Conservation (phyloP, 129 eudicot genomes). For the Flaveria brownii region DNA sequence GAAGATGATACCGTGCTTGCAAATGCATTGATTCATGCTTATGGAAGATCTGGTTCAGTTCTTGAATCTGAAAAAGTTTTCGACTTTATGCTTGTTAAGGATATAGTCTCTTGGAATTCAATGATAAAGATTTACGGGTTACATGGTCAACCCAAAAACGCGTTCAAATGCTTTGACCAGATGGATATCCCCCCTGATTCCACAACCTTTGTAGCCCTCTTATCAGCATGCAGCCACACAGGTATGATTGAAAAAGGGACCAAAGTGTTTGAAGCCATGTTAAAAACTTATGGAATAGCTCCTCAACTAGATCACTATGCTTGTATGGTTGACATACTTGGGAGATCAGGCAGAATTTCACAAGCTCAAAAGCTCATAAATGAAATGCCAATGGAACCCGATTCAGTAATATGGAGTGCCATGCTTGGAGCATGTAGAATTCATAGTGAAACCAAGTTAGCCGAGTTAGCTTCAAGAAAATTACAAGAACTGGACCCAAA, state of each 20-base stretch:
- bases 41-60: constrained; percentile 73
- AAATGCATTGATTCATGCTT: constrained; percentile 72
- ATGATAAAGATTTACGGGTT: constrained; percentile 74
- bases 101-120: constrained; percentile 80
- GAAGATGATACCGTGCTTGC: constrained; percentile 50
- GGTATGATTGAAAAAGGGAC: constrained; percentile 75
- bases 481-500: constrained; percentile 62
- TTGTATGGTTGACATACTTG: constrained; percentile 82
- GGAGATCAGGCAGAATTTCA: constrained; percentile 53
- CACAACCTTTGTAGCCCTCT: constrained; percentile 71
- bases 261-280: constrained; percentile 50
- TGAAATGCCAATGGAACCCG: constrained; percentile 70
- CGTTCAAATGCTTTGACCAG: constrained; percentile 45
- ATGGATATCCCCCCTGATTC: constrained; percentile 60
- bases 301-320: constrained; percentile 83
- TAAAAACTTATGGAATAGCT: constrained; percentile 44
- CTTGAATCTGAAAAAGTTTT: constrained; percentile 49
- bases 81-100: constrained; percentile 41
- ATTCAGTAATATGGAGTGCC: constrained; percentile 79
- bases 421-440: constrained; percentile 75
- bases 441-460: constrained; percentile 57
- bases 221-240: constrained; percentile 77
- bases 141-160: constrained; percentile 53
- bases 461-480: constrained; percentile 52
- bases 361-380: constrained; percentile 64